These are phyloP conservation scores for Crithidia acanthocephali DNA, from an alignment of 208 protist genomes.

Conservation along the genomic window DNA sequence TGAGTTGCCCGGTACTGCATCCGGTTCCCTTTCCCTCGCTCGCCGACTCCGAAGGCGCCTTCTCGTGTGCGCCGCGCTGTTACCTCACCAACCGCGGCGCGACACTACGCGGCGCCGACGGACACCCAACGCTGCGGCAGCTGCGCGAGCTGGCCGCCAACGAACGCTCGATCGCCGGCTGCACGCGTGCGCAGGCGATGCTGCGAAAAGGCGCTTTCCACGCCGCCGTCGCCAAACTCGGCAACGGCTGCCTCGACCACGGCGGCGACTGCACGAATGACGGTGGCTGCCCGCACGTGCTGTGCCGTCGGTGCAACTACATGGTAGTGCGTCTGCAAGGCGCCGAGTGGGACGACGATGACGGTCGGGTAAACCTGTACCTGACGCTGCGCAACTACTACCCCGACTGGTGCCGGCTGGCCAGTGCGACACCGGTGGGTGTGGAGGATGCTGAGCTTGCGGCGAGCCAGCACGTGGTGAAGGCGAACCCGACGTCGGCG, in stretches of 20 bases:
- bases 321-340: constrained; percentile 81
- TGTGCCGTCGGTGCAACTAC: constrained; percentile 80
- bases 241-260: constrained; percentile 73
- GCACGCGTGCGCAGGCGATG: constrained; percentile 21
- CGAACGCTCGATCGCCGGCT: constrained; percentile 24
- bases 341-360: constrained; percentile 66
- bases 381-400: constrained; percentile 88
- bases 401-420: constrained; percentile 86
- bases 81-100: constrained; percentile 65
- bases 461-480: constrained; percentile 38
- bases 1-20: constrained; percentile 24
- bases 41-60: constrained; percentile 24
- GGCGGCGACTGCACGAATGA: constrained; percentile 28
- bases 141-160: constrained; percentile 44
- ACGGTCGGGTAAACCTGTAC: constrained; percentile 70
- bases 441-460: constrained; percentile 13
- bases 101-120: neutral
- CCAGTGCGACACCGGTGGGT: constrained; percentile 57
- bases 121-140: constrained; percentile 46
- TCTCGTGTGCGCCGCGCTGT: constrained; percentile 55
- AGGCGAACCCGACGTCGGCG: constrained; percentile 32
- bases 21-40: constrained; percentile 72
- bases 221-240: constrained; percentile 42
- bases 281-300: constrained; percentile 76
- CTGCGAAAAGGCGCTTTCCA: constrained; percentile 68